phyloP scores from a whole-genome alignment of 2,329 filamentous ascomycete species.

The Aspergillus aculeatinus region DNA sequence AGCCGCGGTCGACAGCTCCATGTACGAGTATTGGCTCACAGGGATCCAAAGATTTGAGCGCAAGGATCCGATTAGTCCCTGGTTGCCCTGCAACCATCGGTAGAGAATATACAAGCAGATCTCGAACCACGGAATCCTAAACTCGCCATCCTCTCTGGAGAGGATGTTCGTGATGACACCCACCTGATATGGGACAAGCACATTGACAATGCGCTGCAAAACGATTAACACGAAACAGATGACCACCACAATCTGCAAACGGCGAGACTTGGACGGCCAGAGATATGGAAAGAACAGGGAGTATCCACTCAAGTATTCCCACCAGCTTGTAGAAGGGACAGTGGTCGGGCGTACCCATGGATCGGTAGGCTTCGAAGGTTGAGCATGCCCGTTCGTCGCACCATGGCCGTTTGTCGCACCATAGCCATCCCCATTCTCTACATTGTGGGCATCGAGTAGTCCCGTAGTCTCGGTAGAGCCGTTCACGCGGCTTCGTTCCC shows the following conservation, averaged over 20 bases:
- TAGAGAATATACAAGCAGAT: conserved; percentile 76
- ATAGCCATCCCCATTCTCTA: conserved; percentile 52
- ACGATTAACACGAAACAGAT: conserved; percentile 79
- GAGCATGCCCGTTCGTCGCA: conserved; percentile 44
- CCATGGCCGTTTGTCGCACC: conserved; percentile 54
- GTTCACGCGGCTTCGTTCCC: conserved; percentile 31
- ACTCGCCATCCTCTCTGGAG: conserved; percentile 54
- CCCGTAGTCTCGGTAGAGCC: conserved; percentile 45
- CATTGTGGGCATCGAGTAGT: conserved; percentile 40
- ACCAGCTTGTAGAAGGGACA: conserved; percentile 86
- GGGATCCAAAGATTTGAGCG: conserved; percentile 91
- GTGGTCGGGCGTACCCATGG: conserved; percentile 89
- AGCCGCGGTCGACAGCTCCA: conserved; percentile 86
- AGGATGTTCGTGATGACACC: conserved; percentile 77
- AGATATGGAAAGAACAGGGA: conserved; percentile 93
- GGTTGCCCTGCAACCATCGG: conserved; percentile 81
- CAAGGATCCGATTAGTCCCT: conserved; percentile 79
- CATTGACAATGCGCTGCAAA: conserved; percentile 78
- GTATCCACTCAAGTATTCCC: conserved; percentile 91
- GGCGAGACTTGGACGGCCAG: conserved; percentile 80
- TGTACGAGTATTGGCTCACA: conserved; percentile 94
- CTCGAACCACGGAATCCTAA: conserved; percentile 67
- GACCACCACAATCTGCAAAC: conserved; percentile 74
- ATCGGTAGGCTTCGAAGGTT: conserved; percentile 53
- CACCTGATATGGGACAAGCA: conserved; percentile 79